Percentiles rank a stretch among this genome's conserved stretches.
Conservation (phyloP, 2,329 filamentous ascomycete species). For the Escovopsis weberi region DNA sequence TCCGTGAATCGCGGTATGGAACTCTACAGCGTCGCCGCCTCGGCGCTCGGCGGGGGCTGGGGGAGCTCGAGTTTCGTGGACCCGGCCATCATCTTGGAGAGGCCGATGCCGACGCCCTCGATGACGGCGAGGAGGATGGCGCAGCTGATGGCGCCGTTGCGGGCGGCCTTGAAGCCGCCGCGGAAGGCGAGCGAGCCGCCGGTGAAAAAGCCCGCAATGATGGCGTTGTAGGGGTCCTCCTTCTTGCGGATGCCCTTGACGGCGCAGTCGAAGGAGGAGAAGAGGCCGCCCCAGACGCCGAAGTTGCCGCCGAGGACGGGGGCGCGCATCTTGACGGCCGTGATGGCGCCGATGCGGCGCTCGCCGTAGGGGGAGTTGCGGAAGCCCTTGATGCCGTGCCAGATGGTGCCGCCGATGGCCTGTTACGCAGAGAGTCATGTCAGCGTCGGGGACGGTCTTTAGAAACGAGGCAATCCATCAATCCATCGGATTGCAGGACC, state of each 20-base stretch:
- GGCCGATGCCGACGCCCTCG: slow-evolving; percentile 91
- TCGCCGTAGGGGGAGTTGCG: slow-evolving; percentile 85
- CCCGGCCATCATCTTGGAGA: slow-evolving; percentile 87
- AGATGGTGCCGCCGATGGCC: slow-evolving; percentile 70
- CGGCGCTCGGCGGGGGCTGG: slow-evolving; percentile 17
- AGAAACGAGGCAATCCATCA: not conserved
- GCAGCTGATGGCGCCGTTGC: slow-evolving; percentile 93
- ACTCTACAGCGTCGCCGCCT: slow-evolving; percentile 14
- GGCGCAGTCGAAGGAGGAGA: slow-evolving; percentile 91
- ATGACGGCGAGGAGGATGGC: slow-evolving; percentile 90
- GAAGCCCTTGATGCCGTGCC: slow-evolving; percentile 95
- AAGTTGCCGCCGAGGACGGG: slow-evolving; percentile 97
- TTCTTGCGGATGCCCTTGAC: slow-evolving; percentile 90
- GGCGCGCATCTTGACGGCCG: slow-evolving; percentile 92
- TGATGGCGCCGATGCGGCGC: slow-evolving; percentile 86
- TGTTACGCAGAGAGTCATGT: slow-evolving; percentile 15
- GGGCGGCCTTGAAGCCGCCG: slow-evolving; percentile 79
- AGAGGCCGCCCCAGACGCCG: slow-evolving; percentile 91
- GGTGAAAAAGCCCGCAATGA: slow-evolving; percentile 94
- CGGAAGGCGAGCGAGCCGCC: slow-evolving; percentile 82
- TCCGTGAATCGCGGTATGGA: too few species aligned
- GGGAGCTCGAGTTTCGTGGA: slow-evolving; percentile 62
- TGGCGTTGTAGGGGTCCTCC: slow-evolving; percentile 97
- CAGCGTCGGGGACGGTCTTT: not conserved
- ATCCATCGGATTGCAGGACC: too few species aligned